Conservation (phyloP, 2,329 filamentous ascomycete species). For the Tolypocladium inflatum region DNA sequence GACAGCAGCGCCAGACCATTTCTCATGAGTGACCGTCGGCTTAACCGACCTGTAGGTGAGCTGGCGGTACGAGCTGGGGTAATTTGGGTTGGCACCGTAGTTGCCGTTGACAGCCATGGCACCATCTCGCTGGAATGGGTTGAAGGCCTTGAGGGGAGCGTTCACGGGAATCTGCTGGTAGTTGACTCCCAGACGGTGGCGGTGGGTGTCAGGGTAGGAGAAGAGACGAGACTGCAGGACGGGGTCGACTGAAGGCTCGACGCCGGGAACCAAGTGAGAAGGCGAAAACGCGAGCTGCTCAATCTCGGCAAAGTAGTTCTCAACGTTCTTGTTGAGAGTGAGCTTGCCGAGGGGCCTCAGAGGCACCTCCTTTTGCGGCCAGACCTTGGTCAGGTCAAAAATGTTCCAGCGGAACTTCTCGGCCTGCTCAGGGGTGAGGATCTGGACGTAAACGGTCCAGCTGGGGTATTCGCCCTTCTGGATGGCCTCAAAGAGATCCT, state of each 20-base stretch:
- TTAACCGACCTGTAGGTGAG: slow-evolving; percentile 33
- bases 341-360: slow-evolving; percentile 51
- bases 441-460: slow-evolving; percentile 57
- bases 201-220: slow-evolving; percentile 52
- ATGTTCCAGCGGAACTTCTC: slow-evolving; percentile 53
- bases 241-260: slow-evolving; percentile 53
- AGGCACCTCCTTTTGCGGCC: slow-evolving; percentile 55
- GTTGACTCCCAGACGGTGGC: slow-evolving; percentile 54
- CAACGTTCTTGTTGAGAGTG: slow-evolving; percentile 53
- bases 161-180: slow-evolving; percentile 58
- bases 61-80: slow-evolving; percentile 38
- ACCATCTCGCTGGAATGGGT: slow-evolving; percentile 67
- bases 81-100: slow-evolving; percentile 51
- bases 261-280: slow-evolving; percentile 52
- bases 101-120: slow-evolving; percentile 59
- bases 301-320: slow-evolving; percentile 62
- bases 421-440: slow-evolving; percentile 51
- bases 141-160: slow-evolving; percentile 43
- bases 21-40: slow-evolving; percentile 32
- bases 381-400: slow-evolving; percentile 62
- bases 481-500: slow-evolving; percentile 57
- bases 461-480: slow-evolving; percentile 48
- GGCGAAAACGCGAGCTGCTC: slow-evolving; percentile 61
- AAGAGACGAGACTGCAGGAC: slow-evolving; percentile 53
- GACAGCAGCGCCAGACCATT: slow-evolving; percentile 36